Percentiles rank a stretch among this genome's conserved stretches.
Conservation (phyloP, 768 basidiomycete genomes). For the Mycena vitilis region DNA sequence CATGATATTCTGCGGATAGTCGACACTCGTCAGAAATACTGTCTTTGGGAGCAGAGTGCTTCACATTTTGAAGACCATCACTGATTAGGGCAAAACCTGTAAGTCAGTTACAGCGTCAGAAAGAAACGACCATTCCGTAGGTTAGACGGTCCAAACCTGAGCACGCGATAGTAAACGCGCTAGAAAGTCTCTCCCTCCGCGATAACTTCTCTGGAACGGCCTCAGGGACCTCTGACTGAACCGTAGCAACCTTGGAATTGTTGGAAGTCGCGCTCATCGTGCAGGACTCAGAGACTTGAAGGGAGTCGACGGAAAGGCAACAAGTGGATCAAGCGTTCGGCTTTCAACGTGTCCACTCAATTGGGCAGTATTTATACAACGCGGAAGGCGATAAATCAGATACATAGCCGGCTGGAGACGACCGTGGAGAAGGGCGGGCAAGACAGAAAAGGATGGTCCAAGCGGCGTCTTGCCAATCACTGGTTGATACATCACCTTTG, state of each 20-base stretch:
- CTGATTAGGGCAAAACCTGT: slow-evolving; percentile 75
- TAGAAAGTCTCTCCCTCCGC: slow-evolving; percentile 61
- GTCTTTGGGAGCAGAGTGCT: background rate
- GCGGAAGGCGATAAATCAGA: too few species aligned
- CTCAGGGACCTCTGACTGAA: slow-evolving; percentile 3
- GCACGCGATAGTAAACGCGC: slow-evolving; percentile 67
- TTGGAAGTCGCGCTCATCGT: slow-evolving; percentile 14
- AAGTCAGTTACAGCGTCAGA: slow-evolving; percentile 43
- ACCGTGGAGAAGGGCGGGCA: background rate
- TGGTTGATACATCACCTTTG: too few species aligned
- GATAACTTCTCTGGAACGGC: slow-evolving; percentile 12
- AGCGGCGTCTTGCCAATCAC: too few species aligned
- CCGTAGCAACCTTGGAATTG: slow-evolving; percentile 1
- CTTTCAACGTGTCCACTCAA: background rate
- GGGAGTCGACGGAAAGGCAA: background rate
- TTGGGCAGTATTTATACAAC: background rate
- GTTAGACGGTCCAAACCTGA: slow-evolving; percentile 9
- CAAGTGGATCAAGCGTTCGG: slow-evolving; percentile 1
- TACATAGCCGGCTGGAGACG: background rate
- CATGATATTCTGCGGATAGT: slow-evolving; percentile 70
- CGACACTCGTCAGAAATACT: slow-evolving; percentile 2
- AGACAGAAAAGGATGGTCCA: too few species aligned
- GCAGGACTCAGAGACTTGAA: background rate
- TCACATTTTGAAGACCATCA: slow-evolving; percentile 61
- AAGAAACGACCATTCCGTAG: background rate